These are phyloP conservation scores for Harringtonia aguacate DNA, from an alignment of 2,329 filamentous ascomycete genomes.

Conservation along the genomic window DNA sequence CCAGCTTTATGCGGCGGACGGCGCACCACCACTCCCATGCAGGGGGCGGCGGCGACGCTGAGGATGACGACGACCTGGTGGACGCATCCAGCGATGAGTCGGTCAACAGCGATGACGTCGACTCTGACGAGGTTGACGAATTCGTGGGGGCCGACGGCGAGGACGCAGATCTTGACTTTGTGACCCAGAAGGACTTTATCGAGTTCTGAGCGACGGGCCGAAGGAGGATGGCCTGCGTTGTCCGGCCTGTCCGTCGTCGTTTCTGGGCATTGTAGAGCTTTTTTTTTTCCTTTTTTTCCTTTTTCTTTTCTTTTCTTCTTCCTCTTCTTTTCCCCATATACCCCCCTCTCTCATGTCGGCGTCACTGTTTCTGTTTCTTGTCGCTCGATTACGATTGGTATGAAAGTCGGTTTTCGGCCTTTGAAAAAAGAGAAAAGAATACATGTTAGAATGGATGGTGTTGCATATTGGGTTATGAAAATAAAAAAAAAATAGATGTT, in stretches of 20 bases:
- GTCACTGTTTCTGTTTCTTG: too few relatives aligned
- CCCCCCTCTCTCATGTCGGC: too few relatives aligned
- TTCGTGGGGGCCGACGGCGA: conserved; percentile 46
- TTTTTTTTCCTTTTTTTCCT: too few relatives aligned
- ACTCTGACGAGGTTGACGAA: conserved; percentile 65
- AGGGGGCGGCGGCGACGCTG: conserved; percentile 16
- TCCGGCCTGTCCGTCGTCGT: neutral
- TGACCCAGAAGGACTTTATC: conserved; percentile 50
- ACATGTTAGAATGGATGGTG: neutral
- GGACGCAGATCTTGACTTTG: conserved; percentile 40
- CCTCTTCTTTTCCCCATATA: too few relatives aligned
- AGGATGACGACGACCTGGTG: conserved; percentile 42
- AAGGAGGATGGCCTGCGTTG: too few relatives aligned
- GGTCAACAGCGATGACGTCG: conserved; percentile 65
- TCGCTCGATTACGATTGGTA: too few relatives aligned
- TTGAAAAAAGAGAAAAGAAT: neutral
- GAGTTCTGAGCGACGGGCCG: conserved; percentile 22
- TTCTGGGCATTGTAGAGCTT: conserved; percentile 1
- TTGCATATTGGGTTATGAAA: neutral
- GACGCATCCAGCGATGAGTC: conserved; percentile 75
- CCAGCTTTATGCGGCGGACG: conserved; percentile 66
- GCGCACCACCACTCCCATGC: conserved; percentile 38
- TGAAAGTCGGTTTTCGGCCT: too few relatives aligned
- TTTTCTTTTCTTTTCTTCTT: too few relatives aligned
- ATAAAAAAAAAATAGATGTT: neutral